A percentile compares a stretch with the other conserved stretches of the same genome.
phyloP scores from a whole-genome alignment of 108 stramenopile genomes.

The Nitzschia sp. region DNA sequence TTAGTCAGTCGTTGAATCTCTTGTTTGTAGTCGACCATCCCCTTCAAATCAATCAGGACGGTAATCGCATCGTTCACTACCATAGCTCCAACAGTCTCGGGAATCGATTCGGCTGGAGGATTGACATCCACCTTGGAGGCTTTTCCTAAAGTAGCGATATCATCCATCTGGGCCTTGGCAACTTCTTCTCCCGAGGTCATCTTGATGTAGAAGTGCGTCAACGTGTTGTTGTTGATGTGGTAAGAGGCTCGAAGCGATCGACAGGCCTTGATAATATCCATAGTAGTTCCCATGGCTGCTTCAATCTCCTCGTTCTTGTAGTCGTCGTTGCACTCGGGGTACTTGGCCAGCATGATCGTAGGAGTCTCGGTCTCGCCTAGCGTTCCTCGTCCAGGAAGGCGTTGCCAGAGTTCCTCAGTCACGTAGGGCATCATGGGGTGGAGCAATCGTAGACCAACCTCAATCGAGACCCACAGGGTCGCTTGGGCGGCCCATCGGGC shows the following conservation, averaged over 20 bases:
- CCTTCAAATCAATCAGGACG: conserved; percentile 92
- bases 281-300: conserved; percentile 73
- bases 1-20: conserved; percentile 92
- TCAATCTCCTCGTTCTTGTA: conserved; percentile 65
- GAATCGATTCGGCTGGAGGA: conserved; percentile 48
- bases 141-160: conserved; percentile 84
- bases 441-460: conserved; percentile 89
- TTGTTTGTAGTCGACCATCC: conserved; percentile 93
- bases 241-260: conserved; percentile 84
- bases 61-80: conserved; percentile 84
- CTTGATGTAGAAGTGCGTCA: conserved; percentile 87
- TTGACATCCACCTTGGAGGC: conserved; percentile 71
- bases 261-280: conserved; percentile 82
- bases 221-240: conserved; percentile 79
- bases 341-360: conserved; percentile 96
- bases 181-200: conserved; percentile 49
- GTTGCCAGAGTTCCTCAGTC: conserved; percentile 99
- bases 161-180: conserved; percentile 51
- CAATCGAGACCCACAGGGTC: conserved; percentile 90
- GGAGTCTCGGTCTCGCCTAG: conserved; percentile 77
- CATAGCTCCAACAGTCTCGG: conserved; percentile 75
- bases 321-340: conserved; percentile 66
- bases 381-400: conserved; percentile 96
- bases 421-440: conserved; percentile 99
- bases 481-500: conserved; percentile 92